A percentile compares a stretch with the other conserved stretches of the same genome.
phyloP scores from a whole-genome alignment of 164 flowering plant genomes.

The Euptelea pleiosperma region DNA sequence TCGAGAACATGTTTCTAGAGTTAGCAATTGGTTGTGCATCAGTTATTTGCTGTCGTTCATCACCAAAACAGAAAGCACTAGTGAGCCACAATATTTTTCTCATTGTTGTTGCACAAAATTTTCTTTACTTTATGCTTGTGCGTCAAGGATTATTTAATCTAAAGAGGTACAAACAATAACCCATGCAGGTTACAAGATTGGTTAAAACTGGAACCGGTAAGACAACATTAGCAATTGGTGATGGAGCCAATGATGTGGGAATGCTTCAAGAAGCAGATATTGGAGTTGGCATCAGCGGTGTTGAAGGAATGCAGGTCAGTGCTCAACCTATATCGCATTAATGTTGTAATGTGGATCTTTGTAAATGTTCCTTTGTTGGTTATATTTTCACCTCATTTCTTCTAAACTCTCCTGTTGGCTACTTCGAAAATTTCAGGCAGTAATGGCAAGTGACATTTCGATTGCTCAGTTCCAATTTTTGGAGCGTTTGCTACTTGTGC shows the following conservation, averaged over 20 bases:
- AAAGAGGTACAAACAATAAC: slow-evolving; percentile 2
- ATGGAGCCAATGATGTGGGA: slow-evolving; percentile 99
- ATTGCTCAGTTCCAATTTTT: slow-evolving; percentile 90
- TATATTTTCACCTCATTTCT: neutral
- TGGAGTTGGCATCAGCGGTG: slow-evolving; percentile 96
- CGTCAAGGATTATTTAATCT: slow-evolving; percentile 11
- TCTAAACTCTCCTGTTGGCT: neutral
- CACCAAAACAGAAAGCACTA: slow-evolving; percentile 98
- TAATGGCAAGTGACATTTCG: slow-evolving; percentile 95
- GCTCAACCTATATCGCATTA: neutral
- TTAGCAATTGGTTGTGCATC: slow-evolving; percentile 84
- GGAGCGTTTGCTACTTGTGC: slow-evolving; percentile 88
- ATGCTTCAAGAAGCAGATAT: slow-evolving; percentile 99
- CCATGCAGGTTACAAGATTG: slow-evolving; percentile 72
- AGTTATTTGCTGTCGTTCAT: slow-evolving; percentile 96
- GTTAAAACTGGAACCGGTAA: slow-evolving; percentile 86
- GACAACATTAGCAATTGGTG: slow-evolving; percentile 92
- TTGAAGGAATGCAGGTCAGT: slow-evolving; percentile 97
- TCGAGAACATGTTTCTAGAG: slow-evolving; percentile 59
- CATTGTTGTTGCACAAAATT: neutral
- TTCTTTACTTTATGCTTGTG: neutral
- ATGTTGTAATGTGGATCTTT: neutral
- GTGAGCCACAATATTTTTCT: slow-evolving; percentile 34
- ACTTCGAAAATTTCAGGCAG: slow-evolving; percentile 55
- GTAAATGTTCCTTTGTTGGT: neutral